Percentiles rank a stretch among this genome's conserved stretches.
phyloP scores from a whole-genome alignment of 1,139 yeast species.

The Petasospora rhodanensis region DNA sequence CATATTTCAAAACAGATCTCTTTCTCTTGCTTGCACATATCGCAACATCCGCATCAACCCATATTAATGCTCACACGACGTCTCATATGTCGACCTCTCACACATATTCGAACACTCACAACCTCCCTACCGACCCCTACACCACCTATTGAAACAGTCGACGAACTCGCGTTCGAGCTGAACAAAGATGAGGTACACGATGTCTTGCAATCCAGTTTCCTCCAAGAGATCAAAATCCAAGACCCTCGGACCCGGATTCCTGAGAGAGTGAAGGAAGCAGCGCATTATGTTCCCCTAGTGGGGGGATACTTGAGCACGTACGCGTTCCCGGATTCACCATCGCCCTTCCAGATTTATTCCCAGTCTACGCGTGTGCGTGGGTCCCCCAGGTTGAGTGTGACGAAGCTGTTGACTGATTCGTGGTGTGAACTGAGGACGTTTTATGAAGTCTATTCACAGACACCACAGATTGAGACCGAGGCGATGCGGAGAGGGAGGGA shows the following conservation, averaged over 20 bases:
- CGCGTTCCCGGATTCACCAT: conserved; percentile 6
- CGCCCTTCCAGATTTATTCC: conserved; percentile 8
- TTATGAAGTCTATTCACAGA: conserved; percentile 41
- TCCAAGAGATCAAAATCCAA: conserved; percentile 1
- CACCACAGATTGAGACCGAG: conserved; percentile 28
- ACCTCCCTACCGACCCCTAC: too few species aligned
- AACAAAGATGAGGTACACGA: conserved; percentile 6
- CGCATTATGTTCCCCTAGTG: conserved; percentile 6
- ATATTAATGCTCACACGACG: too few species aligned
- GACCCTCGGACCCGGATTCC: conserved; percentile 2
- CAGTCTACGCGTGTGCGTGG: background rate
- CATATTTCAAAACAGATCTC: too few species aligned
- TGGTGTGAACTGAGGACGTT: conserved; percentile 52
- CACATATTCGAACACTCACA: too few species aligned
- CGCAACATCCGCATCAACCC: too few species aligned
- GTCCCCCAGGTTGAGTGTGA: conserved; percentile 41
- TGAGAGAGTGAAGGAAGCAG: background rate
- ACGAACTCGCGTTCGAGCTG: conserved; percentile 7
- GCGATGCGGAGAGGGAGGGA: conserved; percentile 39
- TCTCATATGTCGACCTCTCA: too few species aligned
- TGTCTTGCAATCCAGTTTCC: conserved; percentile 4
- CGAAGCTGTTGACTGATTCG: conserved; percentile 39
- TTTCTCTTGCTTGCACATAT: too few species aligned
- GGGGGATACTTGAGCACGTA: conserved; percentile 2
- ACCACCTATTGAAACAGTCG: too few species aligned